phyloP scores from a whole-genome alignment of 2,329 filamentous ascomycete genomes.

The Pseudogymnoascus sp. region DNA sequence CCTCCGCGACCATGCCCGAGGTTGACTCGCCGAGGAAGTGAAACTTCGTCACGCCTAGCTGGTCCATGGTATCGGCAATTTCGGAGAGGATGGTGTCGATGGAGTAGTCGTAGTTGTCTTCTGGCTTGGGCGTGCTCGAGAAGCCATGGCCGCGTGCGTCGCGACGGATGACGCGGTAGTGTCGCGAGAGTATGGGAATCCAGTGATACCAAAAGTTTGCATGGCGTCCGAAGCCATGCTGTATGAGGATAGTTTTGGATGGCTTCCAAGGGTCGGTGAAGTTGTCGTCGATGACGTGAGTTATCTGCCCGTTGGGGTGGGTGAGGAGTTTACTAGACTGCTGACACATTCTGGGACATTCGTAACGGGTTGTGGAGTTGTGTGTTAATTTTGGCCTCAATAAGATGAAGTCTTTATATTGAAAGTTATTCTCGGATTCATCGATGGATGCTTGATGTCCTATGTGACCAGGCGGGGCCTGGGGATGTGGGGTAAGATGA shows the following conservation, averaged over 20 bases:
- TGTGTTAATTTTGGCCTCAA: too few relatives aligned
- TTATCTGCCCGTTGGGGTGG: constrained; percentile 9
- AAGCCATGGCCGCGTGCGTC: constrained; percentile 29
- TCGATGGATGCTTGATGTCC: too few relatives aligned
- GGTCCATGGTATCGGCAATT: constrained; percentile 29
- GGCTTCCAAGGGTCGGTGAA: constrained; percentile 9
- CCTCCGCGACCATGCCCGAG: constrained; percentile 27
- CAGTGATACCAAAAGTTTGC: constrained; percentile 30
- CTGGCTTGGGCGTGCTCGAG: constrained; percentile 22
- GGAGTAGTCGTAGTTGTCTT: constrained; percentile 16
- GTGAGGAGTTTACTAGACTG: not conserved
- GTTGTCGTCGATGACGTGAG: not conserved
- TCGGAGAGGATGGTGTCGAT: constrained; percentile 26
- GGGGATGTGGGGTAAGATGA: too few relatives aligned
- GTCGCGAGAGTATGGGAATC: constrained; percentile 26
- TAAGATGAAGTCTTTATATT: too few relatives aligned
- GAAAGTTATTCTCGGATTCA: too few relatives aligned
- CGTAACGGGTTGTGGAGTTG: too few relatives aligned
- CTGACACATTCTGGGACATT: too few relatives aligned
- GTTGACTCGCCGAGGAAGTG: constrained; percentile 31
- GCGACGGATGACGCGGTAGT: constrained; percentile 28
- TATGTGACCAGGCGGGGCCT: too few relatives aligned
- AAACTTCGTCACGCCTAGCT: constrained; percentile 24
- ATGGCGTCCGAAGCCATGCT: constrained; percentile 30
- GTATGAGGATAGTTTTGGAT: constrained; percentile 28